phyloP scores from a whole-genome alignment of 208 protist genomes.

The Strigomonas culicis region DNA sequence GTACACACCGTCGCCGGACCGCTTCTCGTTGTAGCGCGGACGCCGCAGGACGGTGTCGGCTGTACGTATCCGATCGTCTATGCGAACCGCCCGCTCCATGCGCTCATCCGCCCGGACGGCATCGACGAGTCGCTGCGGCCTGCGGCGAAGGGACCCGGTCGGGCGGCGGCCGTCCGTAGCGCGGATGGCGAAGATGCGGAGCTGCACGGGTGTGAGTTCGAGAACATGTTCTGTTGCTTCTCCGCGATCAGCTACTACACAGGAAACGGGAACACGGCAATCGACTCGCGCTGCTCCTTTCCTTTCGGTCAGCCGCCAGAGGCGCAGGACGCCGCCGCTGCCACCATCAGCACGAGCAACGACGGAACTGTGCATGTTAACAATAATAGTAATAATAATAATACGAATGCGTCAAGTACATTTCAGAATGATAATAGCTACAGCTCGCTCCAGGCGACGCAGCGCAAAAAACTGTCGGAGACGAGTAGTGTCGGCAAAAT shows the following conservation, averaged over 20 bases:
- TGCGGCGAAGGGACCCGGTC: no score
- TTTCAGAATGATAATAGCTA: background rate
- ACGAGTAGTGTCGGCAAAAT: background rate
- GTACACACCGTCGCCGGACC: background rate
- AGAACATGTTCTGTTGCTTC: background rate
- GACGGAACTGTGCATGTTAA: no score
- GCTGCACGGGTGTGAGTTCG: background rate
- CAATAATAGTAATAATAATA: no score
- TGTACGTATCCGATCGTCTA: background rate
- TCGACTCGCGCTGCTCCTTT: background rate
- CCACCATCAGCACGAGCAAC: no score
- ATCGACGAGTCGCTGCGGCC: background rate
- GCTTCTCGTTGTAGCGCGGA: background rate
- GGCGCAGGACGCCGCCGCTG: no score
- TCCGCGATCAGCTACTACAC: background rate
- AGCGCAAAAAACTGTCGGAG: no score
- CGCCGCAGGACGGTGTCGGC: background rate
- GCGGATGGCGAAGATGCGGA: background rate
- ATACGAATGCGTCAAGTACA: no score
- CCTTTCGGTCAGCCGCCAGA: background rate
- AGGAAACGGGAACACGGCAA: background rate
- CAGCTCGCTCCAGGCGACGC: no score
- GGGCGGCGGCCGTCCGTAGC: no score
- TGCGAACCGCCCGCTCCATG: background rate
- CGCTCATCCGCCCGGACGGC: background rate